These are phyloP conservation scores for Magnaporthiopsis poae DNA, from an alignment of 2,329 filamentous ascomycete species.

Conservation along the genomic window DNA sequence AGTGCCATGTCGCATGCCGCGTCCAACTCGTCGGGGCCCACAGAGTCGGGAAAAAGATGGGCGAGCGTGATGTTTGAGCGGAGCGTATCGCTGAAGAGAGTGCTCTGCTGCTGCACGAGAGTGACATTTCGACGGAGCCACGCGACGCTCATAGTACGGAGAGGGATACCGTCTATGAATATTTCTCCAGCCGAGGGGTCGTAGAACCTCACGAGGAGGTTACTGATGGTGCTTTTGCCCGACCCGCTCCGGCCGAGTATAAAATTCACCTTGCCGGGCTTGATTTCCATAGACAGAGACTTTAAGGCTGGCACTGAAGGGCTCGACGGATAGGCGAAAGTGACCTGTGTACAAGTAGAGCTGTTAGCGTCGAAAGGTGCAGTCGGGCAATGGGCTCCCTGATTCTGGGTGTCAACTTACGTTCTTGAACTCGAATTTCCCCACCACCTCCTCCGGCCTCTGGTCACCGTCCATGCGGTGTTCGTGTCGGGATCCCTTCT, in stretches of 20 bases:
- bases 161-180: slow-evolving; percentile 53
- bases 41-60: slow-evolving; percentile 15
- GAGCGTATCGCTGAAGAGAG: slow-evolving; percentile 73
- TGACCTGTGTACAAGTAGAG: slow-evolving; percentile 43
- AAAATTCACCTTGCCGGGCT: slow-evolving; percentile 63
- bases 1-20: slow-evolving; percentile 57
- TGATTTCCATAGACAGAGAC: slow-evolving; percentile 57
- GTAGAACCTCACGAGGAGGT: slow-evolving; percentile 72
- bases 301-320: slow-evolving; percentile 49
- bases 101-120: slow-evolving; percentile 71
- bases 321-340: slow-evolving; percentile 71
- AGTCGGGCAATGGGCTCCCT: background rate
- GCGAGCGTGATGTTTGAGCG: slow-evolving; percentile 69
- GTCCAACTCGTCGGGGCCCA: slow-evolving; percentile 46
- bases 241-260: slow-evolving; percentile 80
- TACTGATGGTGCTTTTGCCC: slow-evolving; percentile 81
- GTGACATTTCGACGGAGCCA: slow-evolving; percentile 75
- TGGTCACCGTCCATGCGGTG: background rate
- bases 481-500: slow-evolving; percentile 2
- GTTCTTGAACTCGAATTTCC: slow-evolving; percentile 52
- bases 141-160: slow-evolving; percentile 50
- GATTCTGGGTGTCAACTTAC: slow-evolving; percentile 35
- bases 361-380: background rate
- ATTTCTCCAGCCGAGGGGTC: slow-evolving; percentile 55
- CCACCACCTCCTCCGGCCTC: background rate